phyloP scores from a whole-genome alignment of 495 filamentous ascomycete species.

The Halenospora varia region DNA sequence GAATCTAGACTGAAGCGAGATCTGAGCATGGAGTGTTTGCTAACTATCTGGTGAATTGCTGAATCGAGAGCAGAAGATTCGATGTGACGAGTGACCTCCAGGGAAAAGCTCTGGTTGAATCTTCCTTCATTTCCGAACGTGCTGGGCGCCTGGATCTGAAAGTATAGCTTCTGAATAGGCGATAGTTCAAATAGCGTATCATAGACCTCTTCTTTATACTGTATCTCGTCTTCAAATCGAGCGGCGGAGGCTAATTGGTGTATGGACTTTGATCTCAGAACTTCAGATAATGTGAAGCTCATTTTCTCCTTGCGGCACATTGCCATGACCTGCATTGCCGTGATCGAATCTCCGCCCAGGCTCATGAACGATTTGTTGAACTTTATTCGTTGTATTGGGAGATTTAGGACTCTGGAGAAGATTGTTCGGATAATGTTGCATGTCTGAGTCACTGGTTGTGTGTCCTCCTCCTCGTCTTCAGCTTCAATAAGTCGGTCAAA shows the following conservation, averaged over 20 bases:
- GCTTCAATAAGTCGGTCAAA: neutral
- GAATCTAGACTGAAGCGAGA: neutral
- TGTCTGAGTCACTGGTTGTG: neutral
- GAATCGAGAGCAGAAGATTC: neutral
- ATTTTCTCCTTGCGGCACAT: conserved; percentile 11
- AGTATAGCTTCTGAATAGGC: conserved; percentile 49
- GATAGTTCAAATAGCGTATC: conserved; percentile 61
- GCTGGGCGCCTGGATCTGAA: conserved; percentile 48
- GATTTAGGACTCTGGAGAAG: conserved; percentile 51
- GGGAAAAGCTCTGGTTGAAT: conserved; percentile 9
- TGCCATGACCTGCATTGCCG: conserved; percentile 29
- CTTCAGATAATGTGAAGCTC: conserved; percentile 6
- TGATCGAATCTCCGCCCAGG: conserved; percentile 34
- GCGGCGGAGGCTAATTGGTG: neutral
- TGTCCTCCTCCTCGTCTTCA: neutral
- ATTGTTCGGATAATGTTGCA: conserved; percentile 29
- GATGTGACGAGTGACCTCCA: conserved; percentile 20
- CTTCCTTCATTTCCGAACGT: neutral
- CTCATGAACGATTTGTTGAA: conserved; percentile 26
- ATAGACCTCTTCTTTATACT: conserved; percentile 41
- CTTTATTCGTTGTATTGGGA: conserved; percentile 25
- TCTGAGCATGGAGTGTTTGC: conserved; percentile 32
- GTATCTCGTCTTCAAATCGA: conserved; percentile 14
- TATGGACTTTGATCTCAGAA: conserved; percentile 9
- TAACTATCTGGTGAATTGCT: conserved; percentile 34